Conservation (phyloP, 331 rosid species). For the Prunus yedoensis region DNA sequence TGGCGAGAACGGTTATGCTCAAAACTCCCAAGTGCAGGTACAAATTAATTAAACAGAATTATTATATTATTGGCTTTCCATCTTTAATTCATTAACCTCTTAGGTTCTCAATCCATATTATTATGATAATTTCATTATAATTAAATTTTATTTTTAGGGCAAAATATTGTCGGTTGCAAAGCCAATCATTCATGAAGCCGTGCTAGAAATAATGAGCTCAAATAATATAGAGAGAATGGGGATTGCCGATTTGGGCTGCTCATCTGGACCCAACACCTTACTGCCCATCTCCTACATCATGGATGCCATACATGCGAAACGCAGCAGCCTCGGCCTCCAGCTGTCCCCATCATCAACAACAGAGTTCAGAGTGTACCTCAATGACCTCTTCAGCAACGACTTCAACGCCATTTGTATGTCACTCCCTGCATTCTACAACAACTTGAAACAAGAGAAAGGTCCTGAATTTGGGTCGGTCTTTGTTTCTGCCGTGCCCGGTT, state of each 20-base stretch:
- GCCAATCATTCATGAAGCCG: conserved; percentile 40
- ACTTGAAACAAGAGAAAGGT: conserved; percentile 27
- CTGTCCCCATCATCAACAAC: conserved; percentile 15
- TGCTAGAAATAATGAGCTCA: conserved; percentile 29
- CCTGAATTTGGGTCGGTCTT: conserved; percentile 31
- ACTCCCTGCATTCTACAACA: conserved; percentile 60
- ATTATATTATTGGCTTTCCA: no score
- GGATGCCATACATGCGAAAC: conserved; percentile 29
- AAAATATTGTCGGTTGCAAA: conserved; percentile 45
- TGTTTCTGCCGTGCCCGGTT: conserved; percentile 59
- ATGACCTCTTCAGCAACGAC: conserved; percentile 71
- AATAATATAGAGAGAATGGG: conserved; percentile 38
- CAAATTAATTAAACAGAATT: no score
- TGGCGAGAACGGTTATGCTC: conserved; percentile 24
- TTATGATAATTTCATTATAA: no score
- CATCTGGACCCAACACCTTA: conserved; percentile 79
- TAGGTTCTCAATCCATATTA: no score
- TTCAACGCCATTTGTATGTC: conserved; percentile 63
- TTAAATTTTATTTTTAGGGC: conserved; percentile 20
- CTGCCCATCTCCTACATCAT: conserved; percentile 43
- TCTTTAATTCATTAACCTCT: no score
- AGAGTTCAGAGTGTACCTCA: conserved; percentile 53
- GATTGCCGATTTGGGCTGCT: conserved; percentile 84
- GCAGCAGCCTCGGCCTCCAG: conserved; percentile 6
- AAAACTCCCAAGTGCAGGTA: conserved; percentile 29